Base-by-base conservation (phyloP, 768 basidiomycete species). In the Gloeostereum incarnatum region DNA sequence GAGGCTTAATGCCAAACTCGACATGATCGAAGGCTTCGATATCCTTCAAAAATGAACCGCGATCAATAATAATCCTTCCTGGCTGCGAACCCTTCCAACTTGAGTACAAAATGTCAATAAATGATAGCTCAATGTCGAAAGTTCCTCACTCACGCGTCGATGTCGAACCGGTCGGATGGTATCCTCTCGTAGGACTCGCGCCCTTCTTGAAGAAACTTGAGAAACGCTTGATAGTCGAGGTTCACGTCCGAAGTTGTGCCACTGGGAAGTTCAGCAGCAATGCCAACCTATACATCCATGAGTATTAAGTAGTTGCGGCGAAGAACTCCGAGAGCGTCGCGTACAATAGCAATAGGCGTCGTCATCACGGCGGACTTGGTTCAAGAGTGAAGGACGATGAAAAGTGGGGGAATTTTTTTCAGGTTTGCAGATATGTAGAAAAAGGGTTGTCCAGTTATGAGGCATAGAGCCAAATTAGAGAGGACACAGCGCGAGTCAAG, bases 201-300 rank as follows among this genome's bases (percentile, higher is more conserved):
- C 16, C 34, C 26, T 18, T 26, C 16, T 9, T 25, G 13, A 4
- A 65, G 48, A 41, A 65, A 65, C n/a, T 60, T 49, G 43, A 55
- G 61, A 43, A 65, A 63, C 5, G 49, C 35, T 11, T 54, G 31
- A 40, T 62, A 54, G 48, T 59, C 55, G 14, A 65, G 48, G 43
- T 65, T 63, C 21, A 37, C 36, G 3, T 39, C 38, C 16, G 48
- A 45, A 20, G 49, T 41, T 4, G 38, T 40, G 13, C 63, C 65
- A 30, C 54, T 54, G 2, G 65, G 65, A n/a, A 67, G 51, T 41
- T 64, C 57, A 16, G 56, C 56, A 20, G 65, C 56, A 22, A 67
- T 51, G 23, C 65, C 65, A 42, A 65, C 57, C 61, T 62, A 23
- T 20, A 11, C 13, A 1, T n/a, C n/a, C n/a, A n/a, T n/a, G 17